Conservation (phyloP, 306 rosid species). For the Vachellia collinsii region DNA sequence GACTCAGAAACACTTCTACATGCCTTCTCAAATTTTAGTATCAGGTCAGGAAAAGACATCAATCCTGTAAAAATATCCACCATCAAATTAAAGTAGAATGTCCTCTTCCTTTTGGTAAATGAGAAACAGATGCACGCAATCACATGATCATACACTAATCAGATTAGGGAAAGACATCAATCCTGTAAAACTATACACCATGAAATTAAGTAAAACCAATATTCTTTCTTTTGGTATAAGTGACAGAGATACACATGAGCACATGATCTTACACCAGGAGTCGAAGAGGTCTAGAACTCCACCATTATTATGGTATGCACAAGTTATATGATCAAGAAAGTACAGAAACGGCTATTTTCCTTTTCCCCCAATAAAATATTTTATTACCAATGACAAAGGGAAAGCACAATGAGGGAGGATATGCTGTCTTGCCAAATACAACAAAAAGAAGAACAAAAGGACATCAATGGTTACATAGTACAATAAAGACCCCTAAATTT, state of each 20-base stretch:
- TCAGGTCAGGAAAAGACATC: constrained; percentile 83
- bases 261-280: not conserved
- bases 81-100: not conserved
- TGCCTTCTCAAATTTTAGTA: constrained; percentile 68
- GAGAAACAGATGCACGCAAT: not conserved
- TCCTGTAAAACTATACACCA: constrained; percentile 51
- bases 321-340: constrained; percentile 31
- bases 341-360: not conserved
- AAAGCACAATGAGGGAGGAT: not conserved
- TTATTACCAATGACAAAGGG: constrained; percentile 1
- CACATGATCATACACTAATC: constrained; percentile 34
- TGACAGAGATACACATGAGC: constrained; percentile 5
- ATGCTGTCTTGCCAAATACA: constrained; percentile 2
- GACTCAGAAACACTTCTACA: constrained; percentile 84
- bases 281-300: not conserved
- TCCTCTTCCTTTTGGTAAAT: not conserved
- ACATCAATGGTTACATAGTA: not conserved
- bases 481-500: not conserved
- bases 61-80: constrained; percentile 56
- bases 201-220: constrained; percentile 9
- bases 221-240: not conserved
- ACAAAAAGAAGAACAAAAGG: not conserved
- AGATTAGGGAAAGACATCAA: constrained; percentile 78
- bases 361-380: not conserved
- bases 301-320: constrained; percentile 14